Evolutionary conservation across 495 filamentous ascomycete species (phyloP).

Genomic region (Neurospora sp.): DNA sequence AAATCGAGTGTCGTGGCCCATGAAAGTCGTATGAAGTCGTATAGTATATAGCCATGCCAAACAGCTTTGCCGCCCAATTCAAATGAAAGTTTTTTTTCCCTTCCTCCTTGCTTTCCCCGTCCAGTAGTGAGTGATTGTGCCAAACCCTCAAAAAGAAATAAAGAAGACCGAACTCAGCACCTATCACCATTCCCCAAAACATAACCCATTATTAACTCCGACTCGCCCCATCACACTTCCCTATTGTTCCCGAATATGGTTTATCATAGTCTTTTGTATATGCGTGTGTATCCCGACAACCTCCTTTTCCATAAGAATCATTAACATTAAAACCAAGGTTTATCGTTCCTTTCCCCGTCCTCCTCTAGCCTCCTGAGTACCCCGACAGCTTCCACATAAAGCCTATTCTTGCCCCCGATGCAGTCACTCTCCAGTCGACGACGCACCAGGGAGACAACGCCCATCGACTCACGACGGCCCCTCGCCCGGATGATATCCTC

Average conservation of each 20-base stretch:
- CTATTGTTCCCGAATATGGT: background rate
- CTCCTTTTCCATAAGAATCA: background rate
- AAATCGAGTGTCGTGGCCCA: background rate
- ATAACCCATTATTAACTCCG: background rate
- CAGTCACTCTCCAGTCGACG: conserved; percentile 31
- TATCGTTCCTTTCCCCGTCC: conserved; percentile 14
- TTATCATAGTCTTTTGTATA: background rate
- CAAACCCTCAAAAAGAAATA: background rate
- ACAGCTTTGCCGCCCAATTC: background rate
- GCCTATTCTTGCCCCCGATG: conserved; percentile 24
- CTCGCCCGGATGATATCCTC: conserved; percentile 21
- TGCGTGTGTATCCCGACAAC: background rate
- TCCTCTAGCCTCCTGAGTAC: conserved; percentile 37
- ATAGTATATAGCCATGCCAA: background rate
- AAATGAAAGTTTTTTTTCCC: background rate
- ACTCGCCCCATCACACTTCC: background rate
- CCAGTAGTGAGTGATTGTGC: background rate
- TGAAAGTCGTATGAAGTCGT: background rate
- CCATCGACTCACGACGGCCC: conserved; percentile 22
- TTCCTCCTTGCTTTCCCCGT: background rate
- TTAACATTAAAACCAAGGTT: conserved; percentile 25
- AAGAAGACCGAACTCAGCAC: background rate
- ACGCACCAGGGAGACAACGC: conserved; percentile 30
- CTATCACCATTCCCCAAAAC: background rate
- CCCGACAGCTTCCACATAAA: conserved; percentile 35